Conservation (phyloP, 305 asterid species). For the Lippia alba region DNA sequence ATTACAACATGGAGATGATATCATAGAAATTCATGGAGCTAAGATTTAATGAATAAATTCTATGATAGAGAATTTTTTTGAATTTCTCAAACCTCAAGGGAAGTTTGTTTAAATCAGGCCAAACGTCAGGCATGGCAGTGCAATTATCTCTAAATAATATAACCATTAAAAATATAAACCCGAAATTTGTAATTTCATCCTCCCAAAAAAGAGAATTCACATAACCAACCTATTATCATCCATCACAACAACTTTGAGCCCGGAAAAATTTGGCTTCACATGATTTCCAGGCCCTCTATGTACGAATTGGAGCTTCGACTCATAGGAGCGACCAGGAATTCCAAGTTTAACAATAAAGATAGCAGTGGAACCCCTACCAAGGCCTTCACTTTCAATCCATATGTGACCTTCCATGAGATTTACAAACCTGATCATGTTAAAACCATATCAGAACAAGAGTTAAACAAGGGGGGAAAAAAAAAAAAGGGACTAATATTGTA, state of each 20-base stretch:
- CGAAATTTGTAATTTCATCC: conserved; percentile 4
- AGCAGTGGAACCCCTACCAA: conserved; percentile 87
- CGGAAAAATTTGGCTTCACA: conserved; percentile 59
- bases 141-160: neutral
- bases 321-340: conserved; percentile 62
- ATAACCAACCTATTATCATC: conserved; percentile 85
- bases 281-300: conserved; percentile 64
- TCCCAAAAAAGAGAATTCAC: neutral
- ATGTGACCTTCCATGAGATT: conserved; percentile 97
- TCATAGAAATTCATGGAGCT: too few relatives aligned
- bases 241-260: conserved; percentile 84
- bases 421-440: conserved; percentile 66
- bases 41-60: too few relatives aligned
- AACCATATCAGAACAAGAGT: conserved; percentile 16
- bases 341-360: conserved; percentile 86
- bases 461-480: too few relatives aligned
- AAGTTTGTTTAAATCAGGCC: too few relatives aligned
- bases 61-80: too few relatives aligned
- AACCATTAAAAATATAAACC: neutral
- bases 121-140: too few relatives aligned
- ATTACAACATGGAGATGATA: too few relatives aligned
- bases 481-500: neutral
- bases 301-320: conserved; percentile 54
- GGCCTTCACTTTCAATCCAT: conserved; percentile 96
- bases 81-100: too few relatives aligned